These are phyloP conservation scores for Hypoxylon sp. DNA, from an alignment of 2,329 filamentous ascomycete genomes.

Conservation along the genomic window DNA sequence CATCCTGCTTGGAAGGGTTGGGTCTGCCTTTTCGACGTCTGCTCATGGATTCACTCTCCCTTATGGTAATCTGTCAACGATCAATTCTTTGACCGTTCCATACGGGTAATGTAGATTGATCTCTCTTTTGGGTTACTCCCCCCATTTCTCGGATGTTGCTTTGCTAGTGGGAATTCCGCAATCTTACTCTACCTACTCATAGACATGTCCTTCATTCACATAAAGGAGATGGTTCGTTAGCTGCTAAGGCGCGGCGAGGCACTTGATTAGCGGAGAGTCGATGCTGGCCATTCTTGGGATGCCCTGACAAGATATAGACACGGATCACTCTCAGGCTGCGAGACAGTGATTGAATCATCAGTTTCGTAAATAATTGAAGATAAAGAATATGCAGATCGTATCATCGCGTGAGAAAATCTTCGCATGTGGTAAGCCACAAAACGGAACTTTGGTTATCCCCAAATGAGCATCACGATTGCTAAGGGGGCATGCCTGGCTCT, in stretches of 20 bases:
- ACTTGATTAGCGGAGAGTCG: too few species aligned
- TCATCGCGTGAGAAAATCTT: not conserved
- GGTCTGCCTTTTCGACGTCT: not conserved
- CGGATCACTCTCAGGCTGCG: too few species aligned
- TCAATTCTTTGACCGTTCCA: not conserved
- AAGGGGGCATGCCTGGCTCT: not conserved
- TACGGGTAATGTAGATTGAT: not conserved
- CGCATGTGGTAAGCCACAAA: not conserved
- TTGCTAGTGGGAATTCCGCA: too few species aligned
- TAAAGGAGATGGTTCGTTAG: not conserved
- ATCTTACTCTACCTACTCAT: not conserved
- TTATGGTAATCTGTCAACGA: not conserved
- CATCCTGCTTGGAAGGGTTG: not conserved
- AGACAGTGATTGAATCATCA: too few species aligned
- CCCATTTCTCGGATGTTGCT: not conserved
- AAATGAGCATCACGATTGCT: not conserved
- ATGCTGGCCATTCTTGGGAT: not conserved
- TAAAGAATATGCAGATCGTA: not conserved
- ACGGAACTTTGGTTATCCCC: not conserved
- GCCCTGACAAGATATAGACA: not conserved
- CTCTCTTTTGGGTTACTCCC: not conserved
- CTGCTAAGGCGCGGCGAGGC: too few species aligned
- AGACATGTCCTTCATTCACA: not conserved
- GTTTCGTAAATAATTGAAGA: not conserved
- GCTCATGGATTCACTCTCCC: not conserved